Evolutionary conservation across 2,329 filamentous ascomycete species (phyloP).

Genomic region (Trichoderma harzianum): DNA sequence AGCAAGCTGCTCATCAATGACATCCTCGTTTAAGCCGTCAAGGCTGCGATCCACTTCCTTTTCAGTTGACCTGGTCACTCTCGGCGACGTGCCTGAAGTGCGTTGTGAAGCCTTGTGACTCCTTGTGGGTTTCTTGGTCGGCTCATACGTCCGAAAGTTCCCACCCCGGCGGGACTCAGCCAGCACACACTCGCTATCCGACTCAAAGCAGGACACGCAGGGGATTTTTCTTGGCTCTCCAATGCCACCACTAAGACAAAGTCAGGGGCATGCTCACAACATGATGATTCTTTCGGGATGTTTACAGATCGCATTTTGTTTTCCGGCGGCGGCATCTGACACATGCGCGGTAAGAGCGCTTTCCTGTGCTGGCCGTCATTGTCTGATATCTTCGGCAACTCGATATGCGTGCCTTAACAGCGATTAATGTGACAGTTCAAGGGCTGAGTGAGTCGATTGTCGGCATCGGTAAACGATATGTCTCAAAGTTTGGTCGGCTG

Average conservation of each 20-base stretch:
- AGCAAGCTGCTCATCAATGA: background rate
- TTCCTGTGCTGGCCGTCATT: slow-evolving; percentile 2
- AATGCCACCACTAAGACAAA: background rate
- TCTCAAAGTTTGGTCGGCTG: background rate
- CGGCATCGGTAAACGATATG: background rate
- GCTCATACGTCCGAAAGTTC: background rate
- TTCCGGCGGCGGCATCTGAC: slow-evolving; percentile 3
- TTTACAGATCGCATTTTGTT: slow-evolving; percentile 9
- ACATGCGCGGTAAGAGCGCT: slow-evolving; percentile 4
- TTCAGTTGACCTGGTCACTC: background rate
- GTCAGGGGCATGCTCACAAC: background rate
- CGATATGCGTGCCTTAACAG: background rate
- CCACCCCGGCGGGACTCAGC: background rate
- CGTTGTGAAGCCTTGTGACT: background rate
- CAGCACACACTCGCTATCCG: background rate
- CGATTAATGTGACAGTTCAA: background rate
- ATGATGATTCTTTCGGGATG: background rate
- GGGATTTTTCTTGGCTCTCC: background rate
- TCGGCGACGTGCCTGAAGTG: background rate
- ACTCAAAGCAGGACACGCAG: background rate
- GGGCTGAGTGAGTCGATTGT: background rate
- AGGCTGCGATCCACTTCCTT: background rate
- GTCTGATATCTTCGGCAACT: background rate
- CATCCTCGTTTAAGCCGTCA: background rate
- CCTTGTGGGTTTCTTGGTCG: background rate